A percentile compares a stretch with the other conserved stretches of the same genome.
Conservation (phyloP, 345 rosid species). For the Aurinia saxatilis region DNA sequence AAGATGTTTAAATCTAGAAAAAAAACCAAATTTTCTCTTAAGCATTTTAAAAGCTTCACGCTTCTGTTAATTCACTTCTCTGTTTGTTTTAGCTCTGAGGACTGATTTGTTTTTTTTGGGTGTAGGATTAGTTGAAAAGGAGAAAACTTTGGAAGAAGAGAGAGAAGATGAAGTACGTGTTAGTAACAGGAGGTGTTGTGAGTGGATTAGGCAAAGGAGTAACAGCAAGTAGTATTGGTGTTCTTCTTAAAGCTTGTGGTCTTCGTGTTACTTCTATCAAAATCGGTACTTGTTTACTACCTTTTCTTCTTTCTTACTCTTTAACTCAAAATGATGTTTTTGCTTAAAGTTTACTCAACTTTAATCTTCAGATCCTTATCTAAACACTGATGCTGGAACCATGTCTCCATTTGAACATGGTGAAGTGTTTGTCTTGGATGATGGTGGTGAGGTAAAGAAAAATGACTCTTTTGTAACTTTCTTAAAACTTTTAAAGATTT, state of each 20-base stretch:
- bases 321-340: neutral
- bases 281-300: constrained; percentile 40
- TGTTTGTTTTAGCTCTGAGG: neutral
- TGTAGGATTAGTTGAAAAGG: constrained; percentile 8
- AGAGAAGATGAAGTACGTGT: constrained; percentile 52
- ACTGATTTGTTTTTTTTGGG: too few relatives aligned
- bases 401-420: constrained; percentile 99
- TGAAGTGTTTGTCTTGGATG: constrained; percentile 93
- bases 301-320: neutral
- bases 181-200: constrained; percentile 66
- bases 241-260: constrained; percentile 68
- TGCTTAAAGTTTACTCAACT: constrained; percentile 17
- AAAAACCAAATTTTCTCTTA: neutral
- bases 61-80: neutral
- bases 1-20: neutral
- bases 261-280: constrained; percentile 79
- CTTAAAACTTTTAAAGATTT: neutral
- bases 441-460: constrained; percentile 85
- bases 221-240: constrained; percentile 59
- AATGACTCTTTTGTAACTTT: neutral
- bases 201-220: constrained; percentile 73
- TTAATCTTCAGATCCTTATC: constrained; percentile 78
- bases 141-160: neutral
- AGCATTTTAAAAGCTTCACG: constrained; percentile 5
- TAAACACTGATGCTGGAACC: constrained; percentile 95